Conservation (phyloP, 2,329 filamentous ascomycete genomes). For the Verticillium klebahnii region DNA sequence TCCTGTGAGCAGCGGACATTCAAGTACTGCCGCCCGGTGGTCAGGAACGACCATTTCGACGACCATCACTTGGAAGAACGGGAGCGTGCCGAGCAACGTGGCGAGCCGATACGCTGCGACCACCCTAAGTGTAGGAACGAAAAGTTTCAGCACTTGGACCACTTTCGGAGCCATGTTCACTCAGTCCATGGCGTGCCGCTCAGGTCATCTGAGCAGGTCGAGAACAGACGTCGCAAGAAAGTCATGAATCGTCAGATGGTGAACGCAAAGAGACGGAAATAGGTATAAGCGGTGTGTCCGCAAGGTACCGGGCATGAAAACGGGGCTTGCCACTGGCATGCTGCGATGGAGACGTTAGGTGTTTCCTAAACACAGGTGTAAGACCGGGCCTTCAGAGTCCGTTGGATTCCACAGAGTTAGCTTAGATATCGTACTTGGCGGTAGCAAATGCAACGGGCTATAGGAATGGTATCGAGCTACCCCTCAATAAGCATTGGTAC, state of each 20-base stretch:
- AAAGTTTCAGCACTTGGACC: not conserved
- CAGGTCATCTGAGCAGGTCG: not conserved
- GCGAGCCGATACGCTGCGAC: conserved; percentile 1
- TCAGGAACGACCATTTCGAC: conserved; percentile 18
- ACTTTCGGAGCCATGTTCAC: conserved; percentile 1
- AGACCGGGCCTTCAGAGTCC: not conserved
- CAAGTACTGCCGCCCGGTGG: conserved; percentile 8
- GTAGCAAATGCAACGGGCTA: not conserved
- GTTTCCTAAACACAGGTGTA: not conserved
- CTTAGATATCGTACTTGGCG: not conserved
- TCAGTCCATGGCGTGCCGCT: not conserved
- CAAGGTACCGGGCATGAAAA: not conserved
- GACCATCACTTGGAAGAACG: conserved; percentile 12
- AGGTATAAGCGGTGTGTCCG: no score
- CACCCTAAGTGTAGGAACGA: conserved; percentile 1
- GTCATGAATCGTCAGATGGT: not conserved
- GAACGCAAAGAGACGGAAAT: not conserved
- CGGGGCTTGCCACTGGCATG: not conserved
- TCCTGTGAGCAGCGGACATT: conserved; percentile 11
- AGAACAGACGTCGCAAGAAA: not conserved
- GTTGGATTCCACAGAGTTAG: not conserved
- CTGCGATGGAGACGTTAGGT: not conserved
- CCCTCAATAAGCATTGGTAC: not conserved
- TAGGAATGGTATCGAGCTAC: not conserved
- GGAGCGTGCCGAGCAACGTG: not conserved